Evolutionary conservation across 1,284 basidiomycete species (phyloP), one percentile per base, ranked within the genome.

Genomic region (Ganoderma lucidum): DNA sequence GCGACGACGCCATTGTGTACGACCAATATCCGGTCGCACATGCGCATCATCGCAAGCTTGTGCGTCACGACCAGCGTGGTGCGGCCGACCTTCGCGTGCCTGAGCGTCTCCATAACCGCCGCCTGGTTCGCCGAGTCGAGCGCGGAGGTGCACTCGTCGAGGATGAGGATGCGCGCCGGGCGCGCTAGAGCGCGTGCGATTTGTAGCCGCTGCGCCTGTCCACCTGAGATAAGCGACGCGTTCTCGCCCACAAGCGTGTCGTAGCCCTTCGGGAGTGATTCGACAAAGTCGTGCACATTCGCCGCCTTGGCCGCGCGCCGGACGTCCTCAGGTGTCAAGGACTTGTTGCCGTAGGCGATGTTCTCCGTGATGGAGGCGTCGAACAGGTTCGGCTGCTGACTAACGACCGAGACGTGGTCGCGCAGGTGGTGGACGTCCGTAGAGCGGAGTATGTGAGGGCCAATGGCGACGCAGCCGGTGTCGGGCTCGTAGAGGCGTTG

Each of bases 31-130:
- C 96, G 87, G 80, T 98, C 96, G 82, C 97, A 98, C 86, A 92
- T 90, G 78, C 86, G 87, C 97, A 99, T 99, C 61, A 96, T 90
- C 68, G 92, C 88, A 59, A 96, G 80, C 80, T 97, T 97, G 83
- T 99, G 97, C 28, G 97, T 98, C 74, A 99, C 90, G 84, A 98
- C 92, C 70, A 99, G 80, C 64, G 94, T 96, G 70, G 96, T 98
- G 69, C 91, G 85, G 4, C 88, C 89, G 23, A 83, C 80, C 80
- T 89, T 90, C 71, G 91, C 89, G 55, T 81, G 80, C 67, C 84
- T 81, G 48, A 97, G 89, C 15, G 95, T 92, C 70, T 96, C 90
- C 77, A 97, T 84, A 45, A 98, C 91, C 30, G 88, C 88, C 3
- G 86, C 84, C 81, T 96, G 92, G 80, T 96, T 97, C 73, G 90